Evolutionary conservation across 2,329 filamentous ascomycete genomes (phyloP).

Genomic region (Diaporthe destruens): DNA sequence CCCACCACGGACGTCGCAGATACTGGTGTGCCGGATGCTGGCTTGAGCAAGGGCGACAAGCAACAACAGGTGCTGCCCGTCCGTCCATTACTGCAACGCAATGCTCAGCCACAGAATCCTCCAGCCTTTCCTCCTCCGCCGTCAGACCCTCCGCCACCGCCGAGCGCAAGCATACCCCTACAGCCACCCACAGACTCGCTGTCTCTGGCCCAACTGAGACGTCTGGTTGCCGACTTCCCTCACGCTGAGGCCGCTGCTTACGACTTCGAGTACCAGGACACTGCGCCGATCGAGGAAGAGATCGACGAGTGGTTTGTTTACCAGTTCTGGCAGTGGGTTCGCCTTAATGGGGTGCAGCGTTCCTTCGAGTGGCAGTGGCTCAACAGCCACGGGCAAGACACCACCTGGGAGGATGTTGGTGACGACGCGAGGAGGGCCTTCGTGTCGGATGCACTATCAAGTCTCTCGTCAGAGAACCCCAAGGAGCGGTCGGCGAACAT

Average conservation of each 20-base stretch:
- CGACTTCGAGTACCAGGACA: constrained; percentile 85
- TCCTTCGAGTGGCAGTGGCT: constrained; percentile 85
- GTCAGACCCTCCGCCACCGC: constrained; percentile 46
- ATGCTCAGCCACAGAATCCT: constrained; percentile 45
- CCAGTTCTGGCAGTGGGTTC: constrained; percentile 84
- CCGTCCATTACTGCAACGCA: constrained; percentile 50
- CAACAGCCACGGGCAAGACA: constrained; percentile 58
- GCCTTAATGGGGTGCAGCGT: constrained; percentile 79
- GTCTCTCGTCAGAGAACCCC: constrained; percentile 57
- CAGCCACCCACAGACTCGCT: constrained; percentile 73
- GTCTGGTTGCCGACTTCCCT: constrained; percentile 80
- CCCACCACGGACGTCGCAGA: constrained; percentile 36
- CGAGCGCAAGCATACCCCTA: constrained; percentile 41
- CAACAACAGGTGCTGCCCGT: constrained; percentile 29
- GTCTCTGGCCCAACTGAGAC: constrained; percentile 79
- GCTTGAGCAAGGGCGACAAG: constrained; percentile 27
- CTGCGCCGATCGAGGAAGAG: constrained; percentile 83
- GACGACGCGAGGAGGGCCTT: constrained; percentile 69
- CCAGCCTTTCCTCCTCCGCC: constrained; percentile 42
- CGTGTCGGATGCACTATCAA: constrained; percentile 64
- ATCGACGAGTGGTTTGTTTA: constrained; percentile 99
- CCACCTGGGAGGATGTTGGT: constrained; percentile 76
- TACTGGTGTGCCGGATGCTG: constrained; percentile 30
- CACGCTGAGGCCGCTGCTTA: constrained; percentile 79
- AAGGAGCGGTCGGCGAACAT: constrained; percentile 65